Conservation (phyloP, 2,329 filamentous ascomycete genomes). For the Aspergillus fischeri region DNA sequence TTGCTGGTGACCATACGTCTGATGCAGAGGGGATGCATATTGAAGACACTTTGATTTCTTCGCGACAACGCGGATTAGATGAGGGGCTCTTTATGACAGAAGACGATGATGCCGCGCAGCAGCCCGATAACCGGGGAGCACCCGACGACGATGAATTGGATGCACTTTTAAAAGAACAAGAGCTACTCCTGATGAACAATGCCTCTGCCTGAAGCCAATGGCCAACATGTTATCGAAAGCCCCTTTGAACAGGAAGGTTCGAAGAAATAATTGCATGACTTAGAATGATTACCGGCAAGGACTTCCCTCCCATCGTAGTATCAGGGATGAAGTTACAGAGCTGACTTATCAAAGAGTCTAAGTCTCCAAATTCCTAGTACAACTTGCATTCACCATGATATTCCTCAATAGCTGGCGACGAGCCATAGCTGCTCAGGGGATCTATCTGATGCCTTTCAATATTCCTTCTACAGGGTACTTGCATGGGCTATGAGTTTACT, state of each 20-base stretch:
- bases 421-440: neutral
- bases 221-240: neutral
- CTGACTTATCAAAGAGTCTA: no score
- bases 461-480: no score
- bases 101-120: constrained; percentile 9
- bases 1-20: neutral
- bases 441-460: neutral
- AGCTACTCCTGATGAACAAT: constrained; percentile 9
- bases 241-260: neutral
- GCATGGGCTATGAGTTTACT: neutral
- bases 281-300: neutral
- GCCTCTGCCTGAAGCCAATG: constrained; percentile 19
- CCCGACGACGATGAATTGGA: constrained; percentile 49
- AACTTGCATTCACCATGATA: neutral
- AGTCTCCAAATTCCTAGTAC: neutral
- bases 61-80: constrained; percentile 5
- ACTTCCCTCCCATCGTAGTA: neutral
- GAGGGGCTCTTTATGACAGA: constrained; percentile 30
- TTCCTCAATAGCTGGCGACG: neutral
- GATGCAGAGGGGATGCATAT: neutral
- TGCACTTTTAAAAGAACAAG: constrained; percentile 50
- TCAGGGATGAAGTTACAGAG: neutral
- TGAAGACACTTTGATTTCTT: neutral
- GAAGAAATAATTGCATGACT: neutral
- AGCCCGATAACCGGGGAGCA: constrained; percentile 4